Percentiles rank a stretch among this genome's conserved stretches.
Evolutionary conservation across 176 grass and related monocot genomes (phyloP).

Genomic region (Cymbopogon citratus): DNA sequence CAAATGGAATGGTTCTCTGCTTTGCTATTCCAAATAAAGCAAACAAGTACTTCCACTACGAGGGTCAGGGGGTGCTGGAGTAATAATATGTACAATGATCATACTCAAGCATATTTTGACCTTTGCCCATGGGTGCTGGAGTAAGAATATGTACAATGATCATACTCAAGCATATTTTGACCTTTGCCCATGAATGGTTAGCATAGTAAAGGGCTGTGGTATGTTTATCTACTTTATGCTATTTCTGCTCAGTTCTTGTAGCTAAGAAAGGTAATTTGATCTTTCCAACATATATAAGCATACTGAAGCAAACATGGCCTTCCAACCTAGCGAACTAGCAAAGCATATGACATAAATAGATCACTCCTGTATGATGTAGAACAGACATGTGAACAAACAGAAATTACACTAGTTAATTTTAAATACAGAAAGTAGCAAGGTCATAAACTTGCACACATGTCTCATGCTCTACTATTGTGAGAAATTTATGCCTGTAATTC

Average conservation of each 20-base stretch:
- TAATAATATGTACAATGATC: background rate
- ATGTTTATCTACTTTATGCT: background rate
- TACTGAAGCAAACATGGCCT: background rate
- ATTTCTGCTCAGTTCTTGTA: background rate
- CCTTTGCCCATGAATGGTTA: background rate
- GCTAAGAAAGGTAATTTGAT: background rate
- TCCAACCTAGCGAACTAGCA: background rate
- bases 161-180: background rate
- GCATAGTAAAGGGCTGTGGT: background rate
- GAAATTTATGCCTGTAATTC: background rate
- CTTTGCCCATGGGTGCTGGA: background rate
- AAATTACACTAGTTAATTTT: background rate
- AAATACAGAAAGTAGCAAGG: background rate
- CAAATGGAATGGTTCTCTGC: background rate
- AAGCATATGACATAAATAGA: background rate
- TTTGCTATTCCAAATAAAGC: too few relatives aligned
- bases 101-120: background rate
- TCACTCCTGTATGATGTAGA: background rate
- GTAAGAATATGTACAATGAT: background rate
- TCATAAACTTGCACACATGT: background rate
- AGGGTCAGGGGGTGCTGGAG: background rate
- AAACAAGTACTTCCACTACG: background rate
- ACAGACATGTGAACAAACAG: background rate
- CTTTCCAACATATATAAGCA: background rate
- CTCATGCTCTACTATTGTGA: background rate